phyloP scores from a whole-genome alignment of 495 filamentous ascomycete genomes.

The Neurospora sp. region DNA sequence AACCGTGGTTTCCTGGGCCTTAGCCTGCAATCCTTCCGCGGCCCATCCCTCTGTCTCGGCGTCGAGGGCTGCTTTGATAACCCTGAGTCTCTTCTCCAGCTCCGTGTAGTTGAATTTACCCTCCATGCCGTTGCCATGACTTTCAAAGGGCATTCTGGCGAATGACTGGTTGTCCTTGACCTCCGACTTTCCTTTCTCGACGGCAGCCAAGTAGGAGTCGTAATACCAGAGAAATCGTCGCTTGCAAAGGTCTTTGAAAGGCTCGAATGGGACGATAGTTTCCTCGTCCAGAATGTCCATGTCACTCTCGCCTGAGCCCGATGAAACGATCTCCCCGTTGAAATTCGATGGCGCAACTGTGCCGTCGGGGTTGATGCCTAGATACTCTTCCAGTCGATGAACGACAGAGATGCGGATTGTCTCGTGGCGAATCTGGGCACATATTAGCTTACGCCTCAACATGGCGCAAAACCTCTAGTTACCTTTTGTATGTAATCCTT shows the following conservation, averaged over 20 bases:
- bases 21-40: conserved; percentile 50
- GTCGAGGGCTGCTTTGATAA: conserved; percentile 58
- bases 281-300: conserved; percentile 46
- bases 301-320: conserved; percentile 26
- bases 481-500: conserved; percentile 83
- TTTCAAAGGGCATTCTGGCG: conserved; percentile 76
- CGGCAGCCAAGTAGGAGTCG: conserved; percentile 66
- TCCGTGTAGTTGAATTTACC: conserved; percentile 78
- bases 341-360: conserved; percentile 23
- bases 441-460: conserved; percentile 3
- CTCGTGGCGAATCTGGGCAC: conserved; percentile 74
- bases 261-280: conserved; percentile 48
- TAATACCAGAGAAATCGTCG: conserved; percentile 94
- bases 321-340: conserved; percentile 36
- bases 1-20: conserved; percentile 58
- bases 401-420: conserved; percentile 80
- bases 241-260: conserved; percentile 86
- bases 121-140: conserved; percentile 67
- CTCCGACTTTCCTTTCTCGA: conserved; percentile 51
- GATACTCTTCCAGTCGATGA: conserved; percentile 68
- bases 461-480: not conserved
- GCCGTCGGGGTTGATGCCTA: conserved; percentile 52
- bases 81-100: conserved; percentile 55
- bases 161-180: conserved; percentile 54
- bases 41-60: conserved; percentile 66